phyloP scores from a whole-genome alignment of 768 basidiomycete species.

The Boletales sp. region DNA sequence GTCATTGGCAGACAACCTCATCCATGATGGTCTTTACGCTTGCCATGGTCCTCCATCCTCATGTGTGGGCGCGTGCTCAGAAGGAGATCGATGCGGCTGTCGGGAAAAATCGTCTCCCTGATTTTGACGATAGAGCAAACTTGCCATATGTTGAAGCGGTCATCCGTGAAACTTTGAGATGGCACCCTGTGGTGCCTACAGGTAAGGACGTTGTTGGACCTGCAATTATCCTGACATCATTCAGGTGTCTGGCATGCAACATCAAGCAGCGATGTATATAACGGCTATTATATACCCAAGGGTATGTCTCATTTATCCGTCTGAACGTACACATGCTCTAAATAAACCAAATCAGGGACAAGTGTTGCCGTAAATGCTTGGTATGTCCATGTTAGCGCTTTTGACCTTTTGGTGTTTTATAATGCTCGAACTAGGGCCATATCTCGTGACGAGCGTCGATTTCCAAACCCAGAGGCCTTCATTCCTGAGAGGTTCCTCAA shows the following conservation, averaged over 20 bases:
- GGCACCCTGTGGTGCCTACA: neutral
- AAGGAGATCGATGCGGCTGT: conserved; percentile 25
- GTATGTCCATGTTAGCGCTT: neutral
- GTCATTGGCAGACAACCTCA: neutral
- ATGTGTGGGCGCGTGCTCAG: conserved; percentile 7
- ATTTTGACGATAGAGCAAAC: conserved; percentile 16
- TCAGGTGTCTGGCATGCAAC: conserved; percentile 5
- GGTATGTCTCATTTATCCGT: too few species aligned
- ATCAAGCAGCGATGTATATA: conserved; percentile 28
- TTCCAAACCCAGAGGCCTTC: conserved; percentile 8
- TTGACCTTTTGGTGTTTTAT: neutral
- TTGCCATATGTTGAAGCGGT: conserved; percentile 3
- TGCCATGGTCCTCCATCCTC: conserved; percentile 2
- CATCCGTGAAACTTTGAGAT: conserved; percentile 2
- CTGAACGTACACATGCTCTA: neutral
- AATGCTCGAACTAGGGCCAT: neutral
- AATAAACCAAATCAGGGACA: conserved; percentile 1
- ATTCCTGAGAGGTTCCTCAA: conserved; percentile 11
- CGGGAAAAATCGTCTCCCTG: conserved; percentile 20
- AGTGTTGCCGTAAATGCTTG: conserved; percentile 11
- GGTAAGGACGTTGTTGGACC: neutral
- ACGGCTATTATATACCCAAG: conserved; percentile 31
- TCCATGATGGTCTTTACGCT: conserved; percentile 1
- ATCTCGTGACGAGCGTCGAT: conserved; percentile 7
- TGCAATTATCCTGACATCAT: too few species aligned